Conservation (phyloP, 768 basidiomycete genomes). For the Coprinellus micaceus region DNA sequence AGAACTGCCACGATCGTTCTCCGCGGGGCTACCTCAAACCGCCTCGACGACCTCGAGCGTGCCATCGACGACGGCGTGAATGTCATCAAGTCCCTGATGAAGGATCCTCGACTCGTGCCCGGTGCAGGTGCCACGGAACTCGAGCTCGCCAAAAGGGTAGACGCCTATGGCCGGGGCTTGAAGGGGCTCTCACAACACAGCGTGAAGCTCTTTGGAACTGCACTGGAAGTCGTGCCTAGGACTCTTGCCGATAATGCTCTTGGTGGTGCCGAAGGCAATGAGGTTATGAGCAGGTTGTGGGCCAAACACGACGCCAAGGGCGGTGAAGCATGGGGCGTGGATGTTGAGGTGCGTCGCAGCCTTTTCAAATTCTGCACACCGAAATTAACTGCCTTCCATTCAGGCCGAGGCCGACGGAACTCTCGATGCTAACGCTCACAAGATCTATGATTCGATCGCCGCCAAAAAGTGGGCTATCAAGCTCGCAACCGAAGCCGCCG, state of each 20-base stretch:
- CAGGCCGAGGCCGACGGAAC: constrained; percentile 81
- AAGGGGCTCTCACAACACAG: constrained; percentile 92
- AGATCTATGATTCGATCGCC: constrained; percentile 83
- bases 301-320: constrained; percentile 82
- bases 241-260: constrained; percentile 95
- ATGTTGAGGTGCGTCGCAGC: constrained; percentile 70
- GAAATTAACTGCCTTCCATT: neutral
- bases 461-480: constrained; percentile 89
- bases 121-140: constrained; percentile 95
- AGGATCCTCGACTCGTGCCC: constrained; percentile 85
- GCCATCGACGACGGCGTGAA: constrained; percentile 96
- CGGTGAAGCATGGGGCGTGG: constrained; percentile 78
- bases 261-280: constrained; percentile 87
- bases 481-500: constrained; percentile 88
- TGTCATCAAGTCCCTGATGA: constrained; percentile 89
- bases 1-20: constrained; percentile 92
- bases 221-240: constrained; percentile 88
- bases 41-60: constrained; percentile 92
- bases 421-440: constrained; percentile 52
- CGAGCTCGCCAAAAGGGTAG: constrained; percentile 83
- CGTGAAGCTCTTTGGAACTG: constrained; percentile 83
- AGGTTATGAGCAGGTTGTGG: constrained; percentile 84
- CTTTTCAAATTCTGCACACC: neutral
- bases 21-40: constrained; percentile 92
- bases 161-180: constrained; percentile 81